A percentile compares a stretch with the other conserved stretches of the same genome.
These are phyloP conservation scores for Pecoramyces ruminantium DNA, from an alignment of 192 early-diverging fungal genomes.

Conservation along the genomic window DNA sequence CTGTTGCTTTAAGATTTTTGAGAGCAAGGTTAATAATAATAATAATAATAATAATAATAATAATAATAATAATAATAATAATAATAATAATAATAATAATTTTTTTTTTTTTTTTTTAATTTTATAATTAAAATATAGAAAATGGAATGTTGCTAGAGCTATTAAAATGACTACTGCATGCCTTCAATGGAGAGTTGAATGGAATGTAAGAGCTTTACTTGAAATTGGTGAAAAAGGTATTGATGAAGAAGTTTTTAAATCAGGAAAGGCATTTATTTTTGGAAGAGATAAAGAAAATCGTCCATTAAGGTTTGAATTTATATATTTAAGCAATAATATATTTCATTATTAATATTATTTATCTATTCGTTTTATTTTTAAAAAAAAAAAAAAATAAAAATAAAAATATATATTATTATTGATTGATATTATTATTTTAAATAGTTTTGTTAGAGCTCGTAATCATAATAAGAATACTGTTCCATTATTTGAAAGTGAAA, in stretches of 20 bases:
- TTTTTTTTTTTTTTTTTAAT: too few species aligned
- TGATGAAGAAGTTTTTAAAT: slow-evolving; percentile 20
- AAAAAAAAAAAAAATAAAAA: too few species aligned
- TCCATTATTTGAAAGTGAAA: slow-evolving; percentile 5
- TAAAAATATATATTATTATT: slow-evolving; percentile 12
- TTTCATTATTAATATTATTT: slow-evolving; percentile 1
- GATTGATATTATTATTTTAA: slow-evolving; percentile 6
- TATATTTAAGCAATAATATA: too few species aligned
- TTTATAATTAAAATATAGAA: slow-evolving; percentile 15
- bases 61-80: too few species aligned
- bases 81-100: too few species aligned
- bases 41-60: too few species aligned
- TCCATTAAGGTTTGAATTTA: slow-evolving; percentile 29
- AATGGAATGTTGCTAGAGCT: slow-evolving; percentile 67
- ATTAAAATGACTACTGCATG: slow-evolving; percentile 49
- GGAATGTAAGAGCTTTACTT: slow-evolving; percentile 29
- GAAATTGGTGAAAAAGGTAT: slow-evolving; percentile 34
- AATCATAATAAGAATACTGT: neutral
- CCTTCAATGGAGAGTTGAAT: slow-evolving; percentile 56
- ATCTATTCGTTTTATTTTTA: too few species aligned
- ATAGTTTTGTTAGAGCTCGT: slow-evolving; percentile 2
- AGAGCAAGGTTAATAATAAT: slow-evolving; percentile 27
- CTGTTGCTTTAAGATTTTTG: slow-evolving; percentile 59
- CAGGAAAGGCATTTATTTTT: slow-evolving; percentile 30
- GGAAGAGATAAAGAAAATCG: slow-evolving; percentile 30